phyloP scores from a whole-genome alignment of 2,329 filamentous ascomycete genomes.

The Cyphellophora europaea region DNA sequence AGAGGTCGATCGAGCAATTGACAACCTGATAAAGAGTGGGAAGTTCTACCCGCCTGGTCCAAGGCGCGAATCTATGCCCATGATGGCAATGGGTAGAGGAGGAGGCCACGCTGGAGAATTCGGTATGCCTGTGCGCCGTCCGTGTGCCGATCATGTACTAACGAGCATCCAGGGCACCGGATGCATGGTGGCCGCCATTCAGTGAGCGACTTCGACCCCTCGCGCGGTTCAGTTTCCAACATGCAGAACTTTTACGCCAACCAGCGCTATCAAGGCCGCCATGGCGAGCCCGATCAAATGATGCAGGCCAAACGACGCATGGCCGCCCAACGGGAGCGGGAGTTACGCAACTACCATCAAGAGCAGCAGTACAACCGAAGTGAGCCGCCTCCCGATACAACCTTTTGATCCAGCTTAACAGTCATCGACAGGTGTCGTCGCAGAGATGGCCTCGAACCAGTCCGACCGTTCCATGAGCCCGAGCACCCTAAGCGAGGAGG shows the following conservation, averaged over 20 bases:
- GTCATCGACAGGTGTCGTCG: constrained; percentile 48
- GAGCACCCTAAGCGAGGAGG: constrained; percentile 83
- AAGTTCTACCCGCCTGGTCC: constrained; percentile 63
- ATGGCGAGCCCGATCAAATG: constrained; percentile 93
- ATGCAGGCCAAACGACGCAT: constrained; percentile 98
- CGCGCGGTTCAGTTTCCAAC: constrained; percentile 64
- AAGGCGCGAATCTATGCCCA: constrained; percentile 73
- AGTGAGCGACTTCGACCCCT: constrained; percentile 71
- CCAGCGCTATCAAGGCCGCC: constrained; percentile 82
- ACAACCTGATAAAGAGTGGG: constrained; percentile 93
- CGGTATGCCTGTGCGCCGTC: constrained; percentile 47
- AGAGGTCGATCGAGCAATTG: constrained; percentile 95
- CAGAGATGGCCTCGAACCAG: constrained; percentile 65
- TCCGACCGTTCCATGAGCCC: constrained; percentile 79
- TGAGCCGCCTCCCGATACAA: constrained; percentile 31
- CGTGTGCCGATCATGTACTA: too few relatives aligned
- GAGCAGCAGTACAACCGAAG: constrained; percentile 99
- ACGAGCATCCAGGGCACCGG: constrained; percentile 65
- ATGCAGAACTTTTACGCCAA: constrained; percentile 89
- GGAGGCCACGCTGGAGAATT: constrained; percentile 51
- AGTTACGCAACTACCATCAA: constrained; percentile 98
- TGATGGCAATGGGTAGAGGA: too few relatives aligned
- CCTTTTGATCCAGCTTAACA: constrained; percentile 13
- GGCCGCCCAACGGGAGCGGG: constrained; percentile 96
- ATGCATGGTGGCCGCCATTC: constrained; percentile 64